Evolutionary conservation across 2,329 filamentous ascomycete species (phyloP), one percentile per base, ranked within the genome.

Genomic region (Ophiostoma tasmaniense): DNA sequence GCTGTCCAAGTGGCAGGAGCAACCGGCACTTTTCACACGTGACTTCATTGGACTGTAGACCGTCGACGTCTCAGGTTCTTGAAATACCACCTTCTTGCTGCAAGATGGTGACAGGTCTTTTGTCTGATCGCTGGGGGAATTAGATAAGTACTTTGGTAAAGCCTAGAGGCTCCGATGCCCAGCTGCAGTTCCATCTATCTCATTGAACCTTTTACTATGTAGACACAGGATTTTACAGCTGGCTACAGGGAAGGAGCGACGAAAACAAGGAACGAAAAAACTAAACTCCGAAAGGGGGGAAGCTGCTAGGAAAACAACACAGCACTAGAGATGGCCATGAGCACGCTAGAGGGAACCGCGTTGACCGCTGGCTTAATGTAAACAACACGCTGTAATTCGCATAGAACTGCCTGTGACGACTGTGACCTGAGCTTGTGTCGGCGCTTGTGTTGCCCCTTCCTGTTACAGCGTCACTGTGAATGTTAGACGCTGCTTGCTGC

Each of bases 241-340:
- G 37, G 52, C 20, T n/a, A 45, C 42, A 45, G 42, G 50, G 50
- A 55, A 55, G 50, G 50, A 25, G n/a, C 50, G 50, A 25, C n/a
- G n/a, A 10, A 55, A 55, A 39, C 64, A 70, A 72, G 71, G 71
- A 72, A 67, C 71, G 70, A 71, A 72, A 72, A 72, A 72, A 71
- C 71, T 68, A 70, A 71, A 72, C 69, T 71, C 71, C 71, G 71
- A 69, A 66, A 37, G 62, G 62, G 45, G 66, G 42, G 52, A 13
- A 39, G 42, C 39, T 30, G 61, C n/a, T 37, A 64, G 67, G 20
- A 69, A 68, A 69, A 71, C 67, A 72, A 70, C 67, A 67, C 61
- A 71, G 65, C 68, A 67, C 66, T 52, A 68, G 14, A 61, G 45
- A 28, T 33, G 50, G 10, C 4, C 6, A 55, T 3, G 25, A 10